phyloP scores from a whole-genome alignment of 2,329 filamentous ascomycete species.

The Verticillium longisporum region DNA sequence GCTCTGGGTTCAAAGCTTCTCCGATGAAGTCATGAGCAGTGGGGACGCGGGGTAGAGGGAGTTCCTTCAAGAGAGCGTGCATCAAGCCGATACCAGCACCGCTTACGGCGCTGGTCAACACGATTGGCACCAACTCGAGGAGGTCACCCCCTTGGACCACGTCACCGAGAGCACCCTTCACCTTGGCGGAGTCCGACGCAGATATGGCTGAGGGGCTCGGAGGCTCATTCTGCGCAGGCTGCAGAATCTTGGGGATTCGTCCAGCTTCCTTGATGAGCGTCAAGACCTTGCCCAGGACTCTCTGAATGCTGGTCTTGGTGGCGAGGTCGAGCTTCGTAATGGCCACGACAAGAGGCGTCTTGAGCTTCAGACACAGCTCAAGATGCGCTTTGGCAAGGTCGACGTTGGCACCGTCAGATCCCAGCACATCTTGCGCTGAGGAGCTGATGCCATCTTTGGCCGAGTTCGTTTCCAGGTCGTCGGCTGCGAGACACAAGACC shows the following conservation, averaged over 20 bases:
- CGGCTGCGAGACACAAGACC: conserved; percentile 77
- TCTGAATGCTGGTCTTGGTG: conserved; percentile 62
- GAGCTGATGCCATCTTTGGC: conserved; percentile 33
- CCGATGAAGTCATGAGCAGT: conserved; percentile 49
- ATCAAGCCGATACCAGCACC: conserved; percentile 75
- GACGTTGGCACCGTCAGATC: conserved; percentile 47
- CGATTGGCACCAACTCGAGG: conserved; percentile 64
- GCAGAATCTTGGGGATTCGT: conserved; percentile 68
- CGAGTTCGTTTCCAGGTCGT: conserved; percentile 49
- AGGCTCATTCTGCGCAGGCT: conserved; percentile 40
- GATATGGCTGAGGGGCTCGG: conserved; percentile 52
- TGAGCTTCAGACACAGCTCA: conserved; percentile 74
- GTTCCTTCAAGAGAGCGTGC: conserved; percentile 70
- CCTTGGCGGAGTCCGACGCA: conserved; percentile 47
- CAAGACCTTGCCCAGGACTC: conserved; percentile 66
- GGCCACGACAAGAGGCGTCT: conserved; percentile 69
- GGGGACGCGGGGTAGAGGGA: conserved; percentile 60
- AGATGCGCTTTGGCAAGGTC: conserved; percentile 76
- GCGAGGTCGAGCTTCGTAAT: conserved; percentile 91
- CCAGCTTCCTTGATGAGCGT: conserved; percentile 71
- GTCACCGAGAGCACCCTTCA: conserved; percentile 45
- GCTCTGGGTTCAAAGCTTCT: conserved; percentile 48
- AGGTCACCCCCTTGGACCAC: conserved; percentile 37
- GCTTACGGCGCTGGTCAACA: conserved; percentile 81
- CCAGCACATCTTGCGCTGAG: conserved; percentile 43